These are phyloP conservation scores for Marasmius fiardii DNA, from an alignment of 1,284 basidiomycete genomes.

Conservation along the genomic window DNA sequence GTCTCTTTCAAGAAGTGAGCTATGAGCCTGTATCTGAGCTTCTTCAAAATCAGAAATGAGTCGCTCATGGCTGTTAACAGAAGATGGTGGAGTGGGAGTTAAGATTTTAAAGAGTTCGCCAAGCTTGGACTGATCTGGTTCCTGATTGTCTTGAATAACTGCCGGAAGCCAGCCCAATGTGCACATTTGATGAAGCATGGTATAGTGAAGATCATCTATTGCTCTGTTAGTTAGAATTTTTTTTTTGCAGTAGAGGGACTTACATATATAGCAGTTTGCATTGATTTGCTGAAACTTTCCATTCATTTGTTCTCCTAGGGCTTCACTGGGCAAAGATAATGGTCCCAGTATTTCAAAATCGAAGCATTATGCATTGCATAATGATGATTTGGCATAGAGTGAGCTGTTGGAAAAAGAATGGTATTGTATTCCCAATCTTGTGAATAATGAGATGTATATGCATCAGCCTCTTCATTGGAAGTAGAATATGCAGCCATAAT, in stretches of 20 bases:
- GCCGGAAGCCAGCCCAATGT: slow-evolving; percentile 5
- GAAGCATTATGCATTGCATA: slow-evolving; percentile 30
- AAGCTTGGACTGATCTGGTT: neutral
- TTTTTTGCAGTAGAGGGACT: slow-evolving; percentile 7
- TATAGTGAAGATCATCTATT: slow-evolving; percentile 20
- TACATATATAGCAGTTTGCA: slow-evolving; percentile 27
- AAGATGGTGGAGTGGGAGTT: neutral
- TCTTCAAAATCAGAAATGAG: neutral
- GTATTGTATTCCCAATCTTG: slow-evolving; percentile 21
- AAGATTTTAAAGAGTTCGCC: neutral
- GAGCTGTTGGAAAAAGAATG: slow-evolving; percentile 22
- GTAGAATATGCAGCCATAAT: slow-evolving; percentile 25
- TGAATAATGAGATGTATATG: slow-evolving; percentile 23
- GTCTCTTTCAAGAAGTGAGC: neutral
- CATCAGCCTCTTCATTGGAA: slow-evolving; percentile 24
- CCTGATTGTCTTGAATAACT: neutral
- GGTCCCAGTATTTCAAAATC: slow-evolving; percentile 30
- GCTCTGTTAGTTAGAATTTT: neutral
- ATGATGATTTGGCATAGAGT: slow-evolving; percentile 31
- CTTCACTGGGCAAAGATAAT: slow-evolving; percentile 24
- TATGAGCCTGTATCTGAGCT: neutral
- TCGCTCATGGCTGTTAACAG: neutral
- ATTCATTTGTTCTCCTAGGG: slow-evolving; percentile 28
- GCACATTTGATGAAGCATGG: slow-evolving; percentile 22
- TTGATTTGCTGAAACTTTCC: slow-evolving; percentile 28